phyloP scores from a whole-genome alignment of 768 basidiomycete genomes.

The Mycena belliarum region DNA sequence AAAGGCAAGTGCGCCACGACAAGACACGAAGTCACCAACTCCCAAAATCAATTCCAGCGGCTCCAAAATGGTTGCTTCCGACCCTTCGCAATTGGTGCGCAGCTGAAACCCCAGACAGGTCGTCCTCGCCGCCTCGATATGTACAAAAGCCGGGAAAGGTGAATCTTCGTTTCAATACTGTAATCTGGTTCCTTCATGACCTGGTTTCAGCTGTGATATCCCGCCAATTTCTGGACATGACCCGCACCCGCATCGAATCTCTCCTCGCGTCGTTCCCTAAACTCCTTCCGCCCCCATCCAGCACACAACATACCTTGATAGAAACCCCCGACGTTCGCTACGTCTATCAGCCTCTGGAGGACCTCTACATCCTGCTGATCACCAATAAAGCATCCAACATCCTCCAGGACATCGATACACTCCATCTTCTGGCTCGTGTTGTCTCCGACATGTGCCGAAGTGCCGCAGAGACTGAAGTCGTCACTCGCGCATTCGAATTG shows the following conservation, averaged over 20 bases:
- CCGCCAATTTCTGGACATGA: conserved; percentile 93
- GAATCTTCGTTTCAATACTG: background rate
- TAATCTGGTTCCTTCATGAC: background rate
- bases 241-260: conserved; percentile 89
- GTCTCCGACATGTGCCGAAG: conserved; percentile 89
- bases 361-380: conserved; percentile 95
- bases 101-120: conserved; percentile 50
- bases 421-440: conserved; percentile 91
- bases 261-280: conserved; percentile 97
- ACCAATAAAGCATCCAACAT: conserved; percentile 99
- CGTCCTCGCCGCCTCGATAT: conserved; percentile 92
- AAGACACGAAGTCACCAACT: conserved; percentile 13
- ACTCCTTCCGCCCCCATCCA: conserved; percentile 76
- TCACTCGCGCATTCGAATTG: conserved; percentile 89
- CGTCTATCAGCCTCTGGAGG: conserved; percentile 95
- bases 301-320: conserved; percentile 95
- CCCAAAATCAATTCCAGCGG: background rate
- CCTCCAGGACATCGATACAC: conserved; percentile 94
- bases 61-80: background rate
- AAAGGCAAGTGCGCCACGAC: background rate
- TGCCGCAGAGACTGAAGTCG: conserved; percentile 87
- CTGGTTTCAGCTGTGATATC: conserved; percentile 81
- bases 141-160: conserved; percentile 94
- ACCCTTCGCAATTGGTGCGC: background rate
- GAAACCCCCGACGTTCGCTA: conserved; percentile 95